These are phyloP conservation scores for Lablab purpureus DNA, from an alignment of 306 rosid genomes.

Conservation along the genomic window DNA sequence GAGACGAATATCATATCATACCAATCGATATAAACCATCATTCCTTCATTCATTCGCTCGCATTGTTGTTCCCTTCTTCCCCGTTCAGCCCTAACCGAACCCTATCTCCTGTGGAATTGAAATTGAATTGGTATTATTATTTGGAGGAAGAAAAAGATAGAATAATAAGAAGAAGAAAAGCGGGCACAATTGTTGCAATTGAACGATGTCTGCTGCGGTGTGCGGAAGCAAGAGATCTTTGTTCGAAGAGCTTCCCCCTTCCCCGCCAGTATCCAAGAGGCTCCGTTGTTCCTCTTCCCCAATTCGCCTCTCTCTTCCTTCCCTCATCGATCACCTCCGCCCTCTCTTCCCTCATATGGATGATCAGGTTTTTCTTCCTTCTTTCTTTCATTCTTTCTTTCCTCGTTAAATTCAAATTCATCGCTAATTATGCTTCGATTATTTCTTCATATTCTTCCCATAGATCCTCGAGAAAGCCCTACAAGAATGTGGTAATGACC, in stretches of 20 bases:
- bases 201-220: constrained; percentile 99
- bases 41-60: background rate
- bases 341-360: constrained; percentile 84
- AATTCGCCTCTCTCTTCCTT: constrained; percentile 59
- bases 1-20: background rate
- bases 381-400: background rate
- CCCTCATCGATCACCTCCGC: constrained; percentile 74
- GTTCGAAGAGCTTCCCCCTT: constrained; percentile 94
- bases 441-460: background rate
- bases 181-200: constrained; percentile 32
- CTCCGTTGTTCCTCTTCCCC: constrained; percentile 92
- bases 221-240: constrained; percentile 99
- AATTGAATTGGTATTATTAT: background rate
- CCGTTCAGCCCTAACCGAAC: background rate
- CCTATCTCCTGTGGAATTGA: constrained; percentile 1
- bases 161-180: background rate
- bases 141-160: background rate
- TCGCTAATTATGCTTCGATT: constrained; percentile 2
- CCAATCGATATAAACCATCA: background rate
- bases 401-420: background rate
- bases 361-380: constrained; percentile 49
- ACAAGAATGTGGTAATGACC: constrained; percentile 79
- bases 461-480: constrained; percentile 82
- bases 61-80: no score
- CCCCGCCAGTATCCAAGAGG: constrained; percentile 87